Base-by-base conservation (phyloP, 2,329 filamentous ascomycete species). In the Aspergillus pseudoterreus region DNA sequence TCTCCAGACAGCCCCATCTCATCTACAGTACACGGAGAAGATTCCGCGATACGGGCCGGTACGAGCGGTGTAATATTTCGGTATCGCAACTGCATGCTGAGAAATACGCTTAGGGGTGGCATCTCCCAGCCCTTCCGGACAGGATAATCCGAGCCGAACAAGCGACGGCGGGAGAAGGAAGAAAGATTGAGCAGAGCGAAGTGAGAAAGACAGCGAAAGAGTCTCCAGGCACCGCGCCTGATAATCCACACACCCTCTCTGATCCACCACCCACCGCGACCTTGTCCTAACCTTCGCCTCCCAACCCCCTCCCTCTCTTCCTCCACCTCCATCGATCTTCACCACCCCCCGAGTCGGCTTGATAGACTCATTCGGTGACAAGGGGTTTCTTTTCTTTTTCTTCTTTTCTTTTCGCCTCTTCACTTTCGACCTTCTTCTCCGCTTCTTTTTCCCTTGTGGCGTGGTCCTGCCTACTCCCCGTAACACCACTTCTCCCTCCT, bases 101-200 rank as follows among this genome's bases (percentile, higher is more conserved):
- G 61, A 67, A 63, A 59, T 70, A 70, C 67, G 64, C 66, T 45
- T 56, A 54, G 51, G 61, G 52, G 57, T 59, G 53, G 64, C 63
- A 66, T 62, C 64, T 60, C 56, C 62, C 66, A 67, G 66, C 65
- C 66, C 62, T 60, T 64, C 62, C 58, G 62, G 47, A 2, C 48
- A 55, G 49, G 63, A 64, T 70, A 57, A 64, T 70, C 67, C 66
- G 66, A 27, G 62, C 66, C 67, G 67, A 67, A 63, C 67, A 69
- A 70, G 67, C 66, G 66, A 70, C 64, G 63, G 49, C 55, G 50
- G 55, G 43, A 56, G 50, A 49, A 42, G 39, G 19, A 21, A 21
- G 19, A 42, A 19, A 22, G 19, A 42, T 30, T 30, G 39, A 22
- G 39, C 50, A 59, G 50, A 54, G 56, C 27, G 27, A 30, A 30